Evolutionary conservation across 2,329 filamentous ascomycete genomes (phyloP), one percentile per base, ranked within the genome.

Genomic region (Cylindrodendrum hubeiense): DNA sequence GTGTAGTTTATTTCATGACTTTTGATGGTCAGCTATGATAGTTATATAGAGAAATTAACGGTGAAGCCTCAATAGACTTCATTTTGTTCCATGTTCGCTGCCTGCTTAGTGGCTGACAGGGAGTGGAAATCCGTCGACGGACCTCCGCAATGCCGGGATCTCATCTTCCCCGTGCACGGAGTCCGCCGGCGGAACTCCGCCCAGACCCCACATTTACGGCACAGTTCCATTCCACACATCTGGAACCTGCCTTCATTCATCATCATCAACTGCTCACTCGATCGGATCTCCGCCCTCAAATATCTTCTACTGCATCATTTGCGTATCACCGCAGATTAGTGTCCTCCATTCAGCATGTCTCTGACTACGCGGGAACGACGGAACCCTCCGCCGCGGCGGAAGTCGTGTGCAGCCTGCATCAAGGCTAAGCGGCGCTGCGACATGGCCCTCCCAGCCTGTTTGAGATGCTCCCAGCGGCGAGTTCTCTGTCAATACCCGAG

Each of bases 391-490:
- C 81, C 81, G 5, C 76, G 83, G 60, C 84, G 86, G 50, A 89
- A 88, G 76, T 86, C 88, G 4, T 90, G 87, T 70, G 78, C 81
- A 4, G 82, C 84, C 26, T 90, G 88, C 77, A 87, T 83, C 51
- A 84, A 82, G 69, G 82, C 87, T 24, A 90, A 89, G 74, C 82
- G 87, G 15, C 84, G 84, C 51, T 90, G 88, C 73, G 85, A 87
- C 67, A 81, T 85, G 39, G 81, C 80, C 19, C 72, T 81, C 15
- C 87, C 87, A 2, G 72, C 80, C 13, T 90, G 88, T 69, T 75
- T 82, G 17, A 82, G 88, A 46, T 90, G 88, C 71, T 73, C 76
- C 0, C 82, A 83, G 60, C 82, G 86, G 28, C 76, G 77, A 2
- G 74, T 89, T 1, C 53, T 72, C 0, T 90, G 88, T 74, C 71